Conservation (phyloP, 2,329 filamentous ascomycete genomes). For the Fusarium papillatum region DNA sequence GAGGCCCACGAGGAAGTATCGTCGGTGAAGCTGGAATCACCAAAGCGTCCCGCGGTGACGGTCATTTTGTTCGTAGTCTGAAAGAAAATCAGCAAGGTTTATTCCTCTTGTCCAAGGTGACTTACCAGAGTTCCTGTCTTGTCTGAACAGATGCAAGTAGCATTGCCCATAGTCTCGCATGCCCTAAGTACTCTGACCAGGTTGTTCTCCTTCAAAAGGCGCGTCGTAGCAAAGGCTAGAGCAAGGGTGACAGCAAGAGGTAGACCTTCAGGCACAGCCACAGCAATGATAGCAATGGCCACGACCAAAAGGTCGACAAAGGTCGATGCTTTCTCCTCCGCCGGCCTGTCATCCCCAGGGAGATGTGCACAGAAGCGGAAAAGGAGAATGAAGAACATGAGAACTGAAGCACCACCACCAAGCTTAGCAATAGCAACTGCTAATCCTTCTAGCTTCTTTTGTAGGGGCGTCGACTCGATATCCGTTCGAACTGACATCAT, state of each 20-base stretch:
- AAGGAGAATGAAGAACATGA: conserved; percentile 26
- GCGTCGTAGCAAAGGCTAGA: conserved; percentile 67
- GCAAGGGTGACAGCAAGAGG: conserved; percentile 76
- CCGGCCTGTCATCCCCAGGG: conserved; percentile 8
- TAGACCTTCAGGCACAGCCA: conserved; percentile 75
- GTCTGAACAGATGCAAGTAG: background rate
- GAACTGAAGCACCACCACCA: conserved; percentile 58
- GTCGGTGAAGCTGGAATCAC: conserved; percentile 32
- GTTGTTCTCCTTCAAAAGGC: background rate
- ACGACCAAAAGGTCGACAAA: conserved; percentile 69
- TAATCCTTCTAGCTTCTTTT: conserved; percentile 60
- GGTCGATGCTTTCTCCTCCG: conserved; percentile 17
- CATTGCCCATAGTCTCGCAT: background rate
- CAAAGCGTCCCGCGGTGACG: conserved; percentile 39
- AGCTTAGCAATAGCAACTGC: conserved; percentile 50
- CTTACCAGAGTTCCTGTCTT: background rate
- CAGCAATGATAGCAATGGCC: conserved; percentile 75
- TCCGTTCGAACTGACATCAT: conserved; percentile 66
- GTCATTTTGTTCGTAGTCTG: conserved; percentile 48
- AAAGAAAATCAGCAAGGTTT: background rate
- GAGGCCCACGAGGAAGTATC: conserved; percentile 11
- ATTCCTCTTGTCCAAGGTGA: background rate
- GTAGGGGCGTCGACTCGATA: conserved; percentile 64
- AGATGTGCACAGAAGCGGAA: conserved; percentile 16
- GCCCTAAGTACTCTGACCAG: background rate